phyloP scores from a whole-genome alignment of 192 early-diverging fungal genomes.

The Rhizoclosmatium globosum region DNA sequence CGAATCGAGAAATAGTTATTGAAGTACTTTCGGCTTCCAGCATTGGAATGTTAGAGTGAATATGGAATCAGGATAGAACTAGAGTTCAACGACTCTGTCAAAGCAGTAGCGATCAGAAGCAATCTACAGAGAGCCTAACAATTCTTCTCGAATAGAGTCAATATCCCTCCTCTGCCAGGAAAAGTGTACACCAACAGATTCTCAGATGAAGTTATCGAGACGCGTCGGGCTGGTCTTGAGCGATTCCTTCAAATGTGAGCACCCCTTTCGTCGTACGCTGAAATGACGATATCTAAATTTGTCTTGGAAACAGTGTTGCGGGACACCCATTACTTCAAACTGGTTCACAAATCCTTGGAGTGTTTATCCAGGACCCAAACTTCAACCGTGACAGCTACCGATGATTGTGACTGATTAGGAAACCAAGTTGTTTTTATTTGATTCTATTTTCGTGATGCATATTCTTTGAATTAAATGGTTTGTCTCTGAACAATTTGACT shows the following conservation, averaged over 20 bases:
- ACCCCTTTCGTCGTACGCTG: slow-evolving; percentile 17
- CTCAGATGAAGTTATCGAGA: slow-evolving; percentile 94
- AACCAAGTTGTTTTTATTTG: too few relatives aligned
- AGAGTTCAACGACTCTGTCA: too few relatives aligned
- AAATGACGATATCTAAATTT: slow-evolving; percentile 1
- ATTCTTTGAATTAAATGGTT: too few relatives aligned
- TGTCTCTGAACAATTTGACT: not conserved
- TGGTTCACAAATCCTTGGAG: slow-evolving; percentile 86
- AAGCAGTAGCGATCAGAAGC: too few relatives aligned
- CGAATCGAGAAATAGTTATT: too few relatives aligned
- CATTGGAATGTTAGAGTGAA: too few relatives aligned
- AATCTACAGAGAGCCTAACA: too few relatives aligned
- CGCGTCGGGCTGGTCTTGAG: slow-evolving; percentile 88
- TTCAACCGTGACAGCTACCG: slow-evolving; percentile 81
- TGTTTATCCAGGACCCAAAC: slow-evolving; percentile 94
- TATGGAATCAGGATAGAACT: too few relatives aligned
- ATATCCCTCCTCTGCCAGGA: slow-evolving; percentile 94
- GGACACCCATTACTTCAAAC: slow-evolving; percentile 98
- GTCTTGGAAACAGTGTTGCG: slow-evolving; percentile 53
- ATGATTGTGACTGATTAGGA: not conserved
- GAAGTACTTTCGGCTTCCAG: too few relatives aligned
- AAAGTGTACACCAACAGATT: slow-evolving; percentile 98
- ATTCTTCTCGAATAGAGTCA: slow-evolving; percentile 66
- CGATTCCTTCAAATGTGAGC: slow-evolving; percentile 95
- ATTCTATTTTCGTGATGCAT: too few relatives aligned